Conservation (phyloP, 176 grass and related monocot genomes). For the Areca catechu region DNA sequence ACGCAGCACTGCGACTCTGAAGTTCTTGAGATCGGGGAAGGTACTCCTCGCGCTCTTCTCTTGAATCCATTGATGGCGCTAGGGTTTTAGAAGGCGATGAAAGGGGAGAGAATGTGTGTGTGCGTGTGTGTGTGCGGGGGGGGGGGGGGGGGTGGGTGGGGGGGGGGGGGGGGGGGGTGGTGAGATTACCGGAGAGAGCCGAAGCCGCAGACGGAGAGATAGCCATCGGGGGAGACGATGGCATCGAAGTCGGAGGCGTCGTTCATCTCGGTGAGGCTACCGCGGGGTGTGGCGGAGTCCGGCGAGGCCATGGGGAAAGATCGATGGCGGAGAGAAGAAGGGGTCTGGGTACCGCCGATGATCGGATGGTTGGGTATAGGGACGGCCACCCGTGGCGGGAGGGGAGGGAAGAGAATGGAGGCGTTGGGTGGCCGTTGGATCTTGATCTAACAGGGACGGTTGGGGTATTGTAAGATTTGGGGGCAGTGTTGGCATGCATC, state of each 20-base stretch:
- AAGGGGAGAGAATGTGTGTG: too few relatives aligned
- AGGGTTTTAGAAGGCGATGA: not conserved
- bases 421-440: slow-evolving; percentile 7
- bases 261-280: slow-evolving; percentile 26
- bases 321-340: slow-evolving; percentile 12
- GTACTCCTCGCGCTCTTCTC: slow-evolving; percentile 93
- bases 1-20: slow-evolving; percentile 48
- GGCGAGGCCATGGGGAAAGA: slow-evolving; percentile 12
- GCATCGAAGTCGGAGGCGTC: slow-evolving; percentile 33
- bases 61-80: slow-evolving; percentile 10
- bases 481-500: slow-evolving; percentile 2
- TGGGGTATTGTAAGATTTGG: not conserved
- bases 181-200: slow-evolving; percentile 71
- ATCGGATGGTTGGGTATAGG: not conserved
- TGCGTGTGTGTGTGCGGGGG: too few relatives aligned
- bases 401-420: not conserved
- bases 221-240: slow-evolving; percentile 30
- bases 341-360: not conserved
- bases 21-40: slow-evolving; percentile 72
- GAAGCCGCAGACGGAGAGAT: slow-evolving; percentile 68
- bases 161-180: too few relatives aligned
- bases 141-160: too few relatives aligned
- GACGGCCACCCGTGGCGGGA: not conserved
- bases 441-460: slow-evolving; percentile 29
- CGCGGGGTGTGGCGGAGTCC: not conserved